Base-by-base conservation (phyloP, 2,329 filamentous ascomycete species). In the Gnomoniopsis sp. region DNA sequence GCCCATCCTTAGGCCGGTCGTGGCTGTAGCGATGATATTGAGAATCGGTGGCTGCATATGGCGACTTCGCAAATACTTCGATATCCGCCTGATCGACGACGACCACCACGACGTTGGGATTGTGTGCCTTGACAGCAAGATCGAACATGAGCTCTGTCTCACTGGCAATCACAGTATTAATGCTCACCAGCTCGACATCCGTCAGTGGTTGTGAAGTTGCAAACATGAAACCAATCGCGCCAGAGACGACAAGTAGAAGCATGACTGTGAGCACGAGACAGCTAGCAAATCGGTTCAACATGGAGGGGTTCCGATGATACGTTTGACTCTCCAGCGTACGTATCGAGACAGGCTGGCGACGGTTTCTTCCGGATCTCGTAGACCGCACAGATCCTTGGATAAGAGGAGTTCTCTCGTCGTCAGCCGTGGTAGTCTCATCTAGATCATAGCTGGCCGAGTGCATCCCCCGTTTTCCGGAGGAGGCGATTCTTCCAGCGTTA, bases 111-210 rank as follows among this genome's bases (percentile, higher is more conserved):
- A 97, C 87, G 66, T 98, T 99, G 1, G 93, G 93, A 70, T 99
- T 99, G 66, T 93, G 81, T 0, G 93, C 95, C 65, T 86, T 86
- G 60, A 99, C 91, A 21, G 90, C 86, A 51, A 99, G 77, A 72
- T 99, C 93, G 67, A 98, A 84, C 85, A 99, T 96, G 46, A 99
- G 82, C 71, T 98, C 93, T 71, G 96, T 91, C 72, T 96, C 91
- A 66, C 91, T 96, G 2, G 93, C 93, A 51, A 98, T 83, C 23
- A 99, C 91, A 65, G 96, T 96, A 66, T 89, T 86, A 65, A 99
- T 91, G 63, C 88, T 87, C 57, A 88, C 79, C 48, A 98, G 85
- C 63, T 88, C 80, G 59, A 98, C 89, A 63, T 90, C 86, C 26
- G 85, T 83, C 50, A 99, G 82, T 7, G 93, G 90, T 69, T 96